phyloP scores from a whole-genome alignment of 164 flowering plant species.

The Vitis riparia region DNA sequence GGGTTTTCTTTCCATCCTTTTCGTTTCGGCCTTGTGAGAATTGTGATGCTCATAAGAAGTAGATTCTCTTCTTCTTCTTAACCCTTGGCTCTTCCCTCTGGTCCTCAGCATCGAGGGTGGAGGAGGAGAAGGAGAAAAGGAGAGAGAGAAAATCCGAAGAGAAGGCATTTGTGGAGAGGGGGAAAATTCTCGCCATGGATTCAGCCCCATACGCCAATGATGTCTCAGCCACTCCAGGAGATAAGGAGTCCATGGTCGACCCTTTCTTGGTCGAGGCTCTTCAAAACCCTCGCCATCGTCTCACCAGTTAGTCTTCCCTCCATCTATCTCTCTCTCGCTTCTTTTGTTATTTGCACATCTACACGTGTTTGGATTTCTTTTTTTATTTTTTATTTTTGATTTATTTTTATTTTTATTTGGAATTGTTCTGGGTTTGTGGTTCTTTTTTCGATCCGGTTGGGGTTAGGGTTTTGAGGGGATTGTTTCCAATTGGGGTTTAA shows the following conservation, averaged over 20 bases:
- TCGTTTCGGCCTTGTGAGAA: background rate
- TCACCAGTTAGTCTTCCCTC: slow-evolving; percentile 53
- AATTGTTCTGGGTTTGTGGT: background rate
- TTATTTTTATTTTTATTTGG: background rate
- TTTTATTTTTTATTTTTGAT: background rate
- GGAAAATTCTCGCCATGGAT: slow-evolving; percentile 1
- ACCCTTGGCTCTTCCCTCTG: background rate
- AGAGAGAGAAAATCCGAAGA: slow-evolving; percentile 3
- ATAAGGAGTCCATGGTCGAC: slow-evolving; percentile 54
- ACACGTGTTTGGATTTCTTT: background rate
- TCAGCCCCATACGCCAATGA: background rate
- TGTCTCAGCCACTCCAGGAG: too few relatives aligned
- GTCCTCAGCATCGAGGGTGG: background rate
- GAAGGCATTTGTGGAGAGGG: too few relatives aligned
- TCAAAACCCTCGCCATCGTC: slow-evolving; percentile 94
- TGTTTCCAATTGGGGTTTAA: background rate
- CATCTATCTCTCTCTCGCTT: background rate
- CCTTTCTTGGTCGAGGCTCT: slow-evolving; percentile 91
- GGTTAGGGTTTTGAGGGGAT: background rate
- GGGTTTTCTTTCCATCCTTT: background rate
- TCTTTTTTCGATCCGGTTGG: background rate
- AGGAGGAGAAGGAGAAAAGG: background rate
- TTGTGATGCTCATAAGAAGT: background rate
- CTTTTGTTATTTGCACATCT: background rate
- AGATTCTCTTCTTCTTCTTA: background rate